These are phyloP conservation scores for Ustilago cynodontis DNA, from an alignment of 1,284 basidiomycete genomes.

Conservation along the genomic window DNA sequence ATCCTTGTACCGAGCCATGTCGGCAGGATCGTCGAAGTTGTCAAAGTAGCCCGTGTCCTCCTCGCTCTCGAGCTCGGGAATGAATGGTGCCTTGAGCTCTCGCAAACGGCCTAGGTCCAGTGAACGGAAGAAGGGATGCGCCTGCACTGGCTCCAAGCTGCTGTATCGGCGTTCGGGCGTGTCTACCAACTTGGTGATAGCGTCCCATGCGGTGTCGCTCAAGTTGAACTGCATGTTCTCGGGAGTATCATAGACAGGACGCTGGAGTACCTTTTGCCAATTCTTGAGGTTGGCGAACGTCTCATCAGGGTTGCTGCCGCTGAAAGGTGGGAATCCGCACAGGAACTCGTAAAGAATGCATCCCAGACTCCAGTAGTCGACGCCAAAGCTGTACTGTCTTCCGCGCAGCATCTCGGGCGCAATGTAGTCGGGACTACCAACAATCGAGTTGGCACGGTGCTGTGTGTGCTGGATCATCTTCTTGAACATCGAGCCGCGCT, in stretches of 20 bases:
- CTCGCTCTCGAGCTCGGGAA: constrained; percentile 94
- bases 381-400: constrained; percentile 92
- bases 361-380: constrained; percentile 98
- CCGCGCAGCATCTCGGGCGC: constrained; percentile 88
- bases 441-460: constrained; percentile 92
- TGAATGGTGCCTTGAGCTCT: constrained; percentile 86
- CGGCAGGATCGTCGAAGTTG: constrained; percentile 88
- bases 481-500: constrained; percentile 93
- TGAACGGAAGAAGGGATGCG: constrained; percentile 86
- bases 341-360: constrained; percentile 97
- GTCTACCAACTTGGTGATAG: constrained; percentile 84
- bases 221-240: constrained; percentile 99
- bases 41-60: constrained; percentile 97
- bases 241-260: constrained; percentile 94
- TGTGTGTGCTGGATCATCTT: constrained; percentile 91
- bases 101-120: constrained; percentile 84
- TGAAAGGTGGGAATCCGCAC: constrained; percentile 92
- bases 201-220: constrained; percentile 92
- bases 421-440: constrained; percentile 95
- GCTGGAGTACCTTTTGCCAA: constrained; percentile 87
- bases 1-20: constrained; percentile 93
- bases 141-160: constrained; percentile 79
- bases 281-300: constrained; percentile 99
- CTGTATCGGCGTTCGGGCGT: constrained; percentile 84
- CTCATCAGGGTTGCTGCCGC: constrained; percentile 93